Percentiles rank a stretch among this genome's conserved stretches.
Conservation (phyloP, 306 rosid genomes). For the Vicia faba region DNA sequence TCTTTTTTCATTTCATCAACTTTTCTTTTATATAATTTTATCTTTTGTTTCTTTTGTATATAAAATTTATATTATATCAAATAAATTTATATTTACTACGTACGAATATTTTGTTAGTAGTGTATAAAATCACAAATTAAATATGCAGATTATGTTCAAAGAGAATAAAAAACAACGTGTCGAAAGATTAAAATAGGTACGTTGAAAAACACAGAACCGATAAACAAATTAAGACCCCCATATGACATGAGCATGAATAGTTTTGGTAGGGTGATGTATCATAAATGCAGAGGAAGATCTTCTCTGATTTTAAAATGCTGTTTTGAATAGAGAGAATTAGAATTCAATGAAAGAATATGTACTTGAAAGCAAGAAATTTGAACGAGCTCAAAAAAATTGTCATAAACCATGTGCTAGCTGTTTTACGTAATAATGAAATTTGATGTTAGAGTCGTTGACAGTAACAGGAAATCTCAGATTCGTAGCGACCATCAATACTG, state of each 20-base stretch:
- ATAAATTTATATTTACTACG: too few relatives aligned
- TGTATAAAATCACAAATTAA: background rate
- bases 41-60: too few relatives aligned
- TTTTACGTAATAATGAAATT: background rate
- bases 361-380: constrained; percentile 12
- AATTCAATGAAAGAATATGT: constrained; percentile 7
- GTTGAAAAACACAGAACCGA: background rate
- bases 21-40: too few relatives aligned
- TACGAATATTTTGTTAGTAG: too few relatives aligned
- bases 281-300: constrained; percentile 18
- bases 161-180: background rate
- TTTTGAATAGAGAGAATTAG: background rate
- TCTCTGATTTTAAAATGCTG: constrained; percentile 5
- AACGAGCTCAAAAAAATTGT: constrained; percentile 34
- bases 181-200: background rate
- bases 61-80: too few relatives aligned
- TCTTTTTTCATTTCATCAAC: too few relatives aligned
- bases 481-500: constrained; percentile 28
- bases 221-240: background rate
- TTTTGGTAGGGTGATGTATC: constrained; percentile 2
- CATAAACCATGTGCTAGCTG: constrained; percentile 60
- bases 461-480: constrained; percentile 26
- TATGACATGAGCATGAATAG: background rate
- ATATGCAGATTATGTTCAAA: background rate
- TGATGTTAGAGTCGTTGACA: background rate